Percentiles rank a stretch among this genome's conserved stretches.
phyloP scores from a whole-genome alignment of 2,329 filamentous ascomycete species.

The Mycosphaerella arachidis region DNA sequence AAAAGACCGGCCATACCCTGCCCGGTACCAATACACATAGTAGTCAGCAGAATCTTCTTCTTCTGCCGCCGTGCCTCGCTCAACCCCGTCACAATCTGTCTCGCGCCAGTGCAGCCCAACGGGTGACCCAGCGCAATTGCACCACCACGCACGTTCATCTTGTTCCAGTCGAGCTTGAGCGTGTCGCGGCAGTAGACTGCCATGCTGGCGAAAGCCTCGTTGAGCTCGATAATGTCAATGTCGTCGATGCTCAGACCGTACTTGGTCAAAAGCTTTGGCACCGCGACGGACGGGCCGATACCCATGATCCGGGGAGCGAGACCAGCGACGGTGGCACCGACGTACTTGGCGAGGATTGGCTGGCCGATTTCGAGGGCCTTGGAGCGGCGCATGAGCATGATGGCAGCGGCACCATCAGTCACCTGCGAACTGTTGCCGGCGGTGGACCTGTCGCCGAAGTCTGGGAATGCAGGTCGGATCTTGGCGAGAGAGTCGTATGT shows the following conservation, averaged over 20 bases:
- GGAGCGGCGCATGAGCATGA: slow-evolving; percentile 91
- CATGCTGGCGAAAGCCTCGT: slow-evolving; percentile 98
- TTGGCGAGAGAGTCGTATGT: slow-evolving; percentile 78
- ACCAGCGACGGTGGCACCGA: slow-evolving; percentile 84
- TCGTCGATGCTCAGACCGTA: slow-evolving; percentile 74
- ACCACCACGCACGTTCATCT: slow-evolving; percentile 77
- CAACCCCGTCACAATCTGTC: slow-evolving; percentile 79
- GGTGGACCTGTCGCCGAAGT: slow-evolving; percentile 80
- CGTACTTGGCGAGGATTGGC: slow-evolving; percentile 91
- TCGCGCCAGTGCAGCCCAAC: slow-evolving; percentile 69
- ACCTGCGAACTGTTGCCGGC: slow-evolving; percentile 94
- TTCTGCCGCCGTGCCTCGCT: slow-evolving; percentile 32
- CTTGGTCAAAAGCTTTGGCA: slow-evolving; percentile 77
- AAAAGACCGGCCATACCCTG: slow-evolving; percentile 65
- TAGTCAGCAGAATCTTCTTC: slow-evolving; percentile 62
- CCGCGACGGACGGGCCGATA: slow-evolving; percentile 70
- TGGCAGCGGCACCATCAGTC: slow-evolving; percentile 85
- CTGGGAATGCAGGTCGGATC: slow-evolving; percentile 83
- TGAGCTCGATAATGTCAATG: slow-evolving; percentile 86
- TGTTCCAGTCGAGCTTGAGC: slow-evolving; percentile 65
- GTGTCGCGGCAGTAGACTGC: slow-evolving; percentile 74
- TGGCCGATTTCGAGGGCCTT: slow-evolving; percentile 81
- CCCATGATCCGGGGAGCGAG: slow-evolving; percentile 95
- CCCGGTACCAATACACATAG: slow-evolving; percentile 75
- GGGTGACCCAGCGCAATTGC: slow-evolving; percentile 81